phyloP scores from a whole-genome alignment of 2,329 filamentous ascomycete genomes.

The Fusarium hainanense region DNA sequence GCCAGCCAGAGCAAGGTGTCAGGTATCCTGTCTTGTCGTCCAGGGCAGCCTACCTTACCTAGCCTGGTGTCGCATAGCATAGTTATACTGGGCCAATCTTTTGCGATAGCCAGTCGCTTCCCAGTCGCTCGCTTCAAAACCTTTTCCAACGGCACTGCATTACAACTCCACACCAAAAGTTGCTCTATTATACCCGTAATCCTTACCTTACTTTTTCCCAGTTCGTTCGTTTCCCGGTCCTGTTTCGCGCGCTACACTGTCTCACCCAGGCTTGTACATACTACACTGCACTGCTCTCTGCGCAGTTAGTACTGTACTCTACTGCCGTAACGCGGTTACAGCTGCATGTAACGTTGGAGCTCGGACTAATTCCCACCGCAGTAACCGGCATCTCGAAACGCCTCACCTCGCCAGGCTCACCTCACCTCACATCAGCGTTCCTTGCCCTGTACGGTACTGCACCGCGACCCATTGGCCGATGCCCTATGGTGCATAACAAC shows the following conservation, averaged over 20 bases:
- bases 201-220: constrained; percentile 8
- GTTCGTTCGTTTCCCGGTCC: constrained; percentile 9
- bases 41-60: constrained; percentile 18
- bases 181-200: constrained; percentile 21
- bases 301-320: not conserved
- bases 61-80: not conserved
- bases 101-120: constrained; percentile 23
- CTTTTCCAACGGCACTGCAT: constrained; percentile 30
- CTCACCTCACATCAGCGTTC: constrained; percentile 37
- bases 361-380: constrained; percentile 40
- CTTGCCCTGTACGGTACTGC: constrained; percentile 20
- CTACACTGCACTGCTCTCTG: not conserved
- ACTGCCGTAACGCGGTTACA: constrained; percentile 32
- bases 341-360: constrained; percentile 45
- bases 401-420: constrained; percentile 25
- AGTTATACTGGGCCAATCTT: constrained; percentile 9
- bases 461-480: constrained; percentile 44
- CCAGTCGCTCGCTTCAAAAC: constrained; percentile 35
- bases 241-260: constrained; percentile 20
- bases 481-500: constrained; percentile 45
- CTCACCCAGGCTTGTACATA: constrained; percentile 24
- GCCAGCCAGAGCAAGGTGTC: not conserved
- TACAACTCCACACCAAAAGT: constrained; percentile 20
- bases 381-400: constrained; percentile 51
- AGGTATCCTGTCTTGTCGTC: constrained; percentile 29